Base-by-base conservation (phyloP, 2,329 filamentous ascomycete species). In the Zasmidium citrigriseum region DNA sequence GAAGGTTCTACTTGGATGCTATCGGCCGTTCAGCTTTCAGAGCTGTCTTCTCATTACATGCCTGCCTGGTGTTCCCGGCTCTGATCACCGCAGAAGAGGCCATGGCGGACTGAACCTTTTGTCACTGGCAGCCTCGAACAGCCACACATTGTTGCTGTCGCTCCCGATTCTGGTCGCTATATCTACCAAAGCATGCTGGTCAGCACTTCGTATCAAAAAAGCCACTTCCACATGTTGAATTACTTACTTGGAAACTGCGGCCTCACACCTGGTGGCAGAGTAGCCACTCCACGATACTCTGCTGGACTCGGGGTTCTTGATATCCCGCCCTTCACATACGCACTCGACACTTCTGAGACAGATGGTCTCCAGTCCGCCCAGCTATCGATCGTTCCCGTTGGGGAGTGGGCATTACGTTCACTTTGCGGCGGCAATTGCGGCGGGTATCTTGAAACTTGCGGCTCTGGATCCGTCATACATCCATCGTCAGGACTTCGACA, bases 401-500 rank as follows among this genome's bases (percentile, higher is more conserved):
- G 21, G 22, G 2, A 2, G n/a, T 25, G 22, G 10, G 10, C 14
- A 23, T 18, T 49, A 12, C 21, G 22, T 27, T 52, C 22, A 27
- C 9, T 24, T 4, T 14, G 22, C 50, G 47, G 54, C 2, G 53
- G 45, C 14, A n/a, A 41, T 38, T 48, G 25, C 3, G 56, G 53
- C 5, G 54, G 49, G 20, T 48, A 48, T 16, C 45, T 12, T 10
- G 29, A 23, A n/a, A 9, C n/a, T 34, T n/a, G n/a, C n/a, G n/a
- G n/a, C n/a, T 24, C 23, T 25, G 55, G 53, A 20, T 45, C 45
- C 5, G 18, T 18, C 3, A 47, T 25, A 27, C 45, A 52, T 7
- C 47, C 48, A 27, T 60, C 58, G 22, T 21, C 41, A 16, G 51
- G 44, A 45, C 51, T 52, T 4, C 49, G 25, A 16, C 47, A 58